Evolutionary conservation across 1,284 basidiomycete genomes (phyloP), one percentile per base, ranked within the genome.

Genomic region (Cryptococcus sp.): DNA sequence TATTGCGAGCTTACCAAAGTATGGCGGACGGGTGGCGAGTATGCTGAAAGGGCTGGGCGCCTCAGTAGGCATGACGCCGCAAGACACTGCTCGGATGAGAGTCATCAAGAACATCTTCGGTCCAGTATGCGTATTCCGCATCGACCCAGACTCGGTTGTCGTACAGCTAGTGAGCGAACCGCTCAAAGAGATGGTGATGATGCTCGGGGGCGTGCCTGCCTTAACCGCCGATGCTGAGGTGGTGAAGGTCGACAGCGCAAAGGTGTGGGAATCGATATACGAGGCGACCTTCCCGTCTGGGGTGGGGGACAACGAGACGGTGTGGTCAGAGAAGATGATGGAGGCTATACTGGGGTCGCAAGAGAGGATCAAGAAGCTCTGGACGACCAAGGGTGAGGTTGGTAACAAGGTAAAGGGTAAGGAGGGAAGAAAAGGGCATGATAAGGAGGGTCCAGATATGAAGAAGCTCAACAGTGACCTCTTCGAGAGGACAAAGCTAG

Each of bases 401-500:
- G 15, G 33, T 13, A 18, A 42, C 12, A 35, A 37, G n/a, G 15
- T 20, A 33, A n/a, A 36, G 45, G 9, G 20, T 16, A 28, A 28
- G n/a, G 15, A 16, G 56, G 16, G 28, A 13, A 23, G 20, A 1
- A 36, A 53, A 8, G 49, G 43, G 53, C 15, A 24, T 8, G 46
- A 23, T 12, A 46, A 37, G 45, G 48, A 15, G 8, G 39, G 35
- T 1, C 23, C 35, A 46, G 28, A 36, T 11, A 53, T n/a, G 36
- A 38, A 44, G 18, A 46, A 43, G 40, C 45, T 51, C 24, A 66
- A 64, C 50, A 64, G 62, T 20, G 63, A 68, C 5, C 51, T 72
- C 35, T 70, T 70, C 50, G 62, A 68, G 33, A 56, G 50, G 36
- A 65, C 56, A 43, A 65, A 64, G 43, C 16, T 62, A 39, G 62